Percentiles rank a stretch among this genome's conserved stretches.
These are phyloP conservation scores for Mariannaea elegans DNA, from an alignment of 2,329 filamentous ascomycete species.

Conservation along the genomic window DNA sequence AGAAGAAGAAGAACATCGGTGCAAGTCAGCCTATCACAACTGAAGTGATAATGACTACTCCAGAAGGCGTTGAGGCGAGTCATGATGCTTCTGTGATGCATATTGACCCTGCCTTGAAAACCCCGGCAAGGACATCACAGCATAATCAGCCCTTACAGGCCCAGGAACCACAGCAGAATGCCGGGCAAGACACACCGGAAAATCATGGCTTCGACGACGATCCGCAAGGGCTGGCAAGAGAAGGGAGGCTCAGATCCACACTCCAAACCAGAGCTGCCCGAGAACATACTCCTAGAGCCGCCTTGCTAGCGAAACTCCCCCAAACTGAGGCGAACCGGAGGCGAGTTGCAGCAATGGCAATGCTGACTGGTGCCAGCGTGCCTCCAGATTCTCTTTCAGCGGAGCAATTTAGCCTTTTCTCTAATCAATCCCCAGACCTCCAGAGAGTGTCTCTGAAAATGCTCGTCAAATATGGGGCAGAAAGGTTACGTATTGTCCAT, in stretches of 20 bases:
- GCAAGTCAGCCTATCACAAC: constrained; percentile 25
- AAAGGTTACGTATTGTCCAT: constrained; percentile 65
- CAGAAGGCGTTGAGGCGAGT: constrained; percentile 20
- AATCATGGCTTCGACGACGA: constrained; percentile 27
- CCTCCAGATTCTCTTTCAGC: constrained; percentile 60
- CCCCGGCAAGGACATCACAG: constrained; percentile 1
- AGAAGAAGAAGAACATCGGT: constrained; percentile 40
- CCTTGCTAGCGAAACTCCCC: constrained; percentile 46
- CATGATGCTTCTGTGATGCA: background rate
- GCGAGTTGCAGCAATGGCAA: constrained; percentile 56
- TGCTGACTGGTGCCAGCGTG: constrained; percentile 58
- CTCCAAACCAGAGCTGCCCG: constrained; percentile 22
- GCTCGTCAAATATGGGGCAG: constrained; percentile 66
- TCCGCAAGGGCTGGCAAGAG: constrained; percentile 27
- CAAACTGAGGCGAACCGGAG: constrained; percentile 61
- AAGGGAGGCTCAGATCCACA: constrained; percentile 5
- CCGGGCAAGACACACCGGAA: constrained; percentile 7
- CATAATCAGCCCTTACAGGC: constrained; percentile 7
- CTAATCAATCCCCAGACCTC: constrained; percentile 65
- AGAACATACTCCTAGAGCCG: constrained; percentile 23
- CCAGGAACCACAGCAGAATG: constrained; percentile 14
- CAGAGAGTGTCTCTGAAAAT: constrained; percentile 65
- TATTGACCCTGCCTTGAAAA: constrained; percentile 12
- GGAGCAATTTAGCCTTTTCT: constrained; percentile 68
- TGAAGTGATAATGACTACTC: background rate